Evolutionary conservation across 495 filamentous ascomycete genomes (phyloP).

Genomic region (Pseudomonodictys pantanalensis): DNA sequence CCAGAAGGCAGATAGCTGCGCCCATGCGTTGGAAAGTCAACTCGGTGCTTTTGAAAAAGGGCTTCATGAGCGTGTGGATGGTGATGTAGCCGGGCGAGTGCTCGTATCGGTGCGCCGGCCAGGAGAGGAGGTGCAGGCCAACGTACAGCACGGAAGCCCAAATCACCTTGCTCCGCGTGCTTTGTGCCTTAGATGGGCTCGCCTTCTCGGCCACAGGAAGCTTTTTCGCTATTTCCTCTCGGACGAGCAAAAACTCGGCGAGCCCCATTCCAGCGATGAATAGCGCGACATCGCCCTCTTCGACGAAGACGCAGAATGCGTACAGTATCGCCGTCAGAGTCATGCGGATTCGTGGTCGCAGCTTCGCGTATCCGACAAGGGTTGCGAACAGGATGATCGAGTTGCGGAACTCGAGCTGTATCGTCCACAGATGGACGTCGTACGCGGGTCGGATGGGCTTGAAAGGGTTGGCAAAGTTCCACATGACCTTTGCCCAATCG

Average conservation of each 20-base stretch:
- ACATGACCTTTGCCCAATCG: slow-evolving; percentile 18
- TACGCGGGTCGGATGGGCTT: slow-evolving; percentile 28
- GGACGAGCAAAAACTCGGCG: slow-evolving; percentile 45
- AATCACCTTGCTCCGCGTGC: background rate
- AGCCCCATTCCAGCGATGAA: slow-evolving; percentile 48
- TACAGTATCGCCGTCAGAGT: slow-evolving; percentile 28
- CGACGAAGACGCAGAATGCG: slow-evolving; percentile 41
- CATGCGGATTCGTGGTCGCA: slow-evolving; percentile 39
- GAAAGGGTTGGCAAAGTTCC: slow-evolving; percentile 18
- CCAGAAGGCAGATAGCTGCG: slow-evolving; percentile 10
- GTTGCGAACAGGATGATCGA: slow-evolving; percentile 49
- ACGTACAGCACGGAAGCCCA: slow-evolving; percentile 12
- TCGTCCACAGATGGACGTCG: slow-evolving; percentile 52
- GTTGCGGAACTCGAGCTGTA: slow-evolving; percentile 50
- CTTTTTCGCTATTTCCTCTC: slow-evolving; percentile 20
- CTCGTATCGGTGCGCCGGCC: slow-evolving; percentile 13
- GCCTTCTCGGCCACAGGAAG: slow-evolving; percentile 4
- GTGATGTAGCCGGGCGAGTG: slow-evolving; percentile 17
- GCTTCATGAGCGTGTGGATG: slow-evolving; percentile 10
- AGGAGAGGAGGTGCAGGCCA: slow-evolving; percentile 24
- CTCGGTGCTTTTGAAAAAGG: background rate
- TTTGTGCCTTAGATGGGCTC: background rate
- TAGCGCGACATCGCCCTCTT: slow-evolving; percentile 47
- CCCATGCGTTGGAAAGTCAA: slow-evolving; percentile 15
- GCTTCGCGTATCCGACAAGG: slow-evolving; percentile 32